A percentile compares a stretch with the other conserved stretches of the same genome.
Conservation (phyloP, 306 rosid species). For the Chamaecrista fasciculata region DNA sequence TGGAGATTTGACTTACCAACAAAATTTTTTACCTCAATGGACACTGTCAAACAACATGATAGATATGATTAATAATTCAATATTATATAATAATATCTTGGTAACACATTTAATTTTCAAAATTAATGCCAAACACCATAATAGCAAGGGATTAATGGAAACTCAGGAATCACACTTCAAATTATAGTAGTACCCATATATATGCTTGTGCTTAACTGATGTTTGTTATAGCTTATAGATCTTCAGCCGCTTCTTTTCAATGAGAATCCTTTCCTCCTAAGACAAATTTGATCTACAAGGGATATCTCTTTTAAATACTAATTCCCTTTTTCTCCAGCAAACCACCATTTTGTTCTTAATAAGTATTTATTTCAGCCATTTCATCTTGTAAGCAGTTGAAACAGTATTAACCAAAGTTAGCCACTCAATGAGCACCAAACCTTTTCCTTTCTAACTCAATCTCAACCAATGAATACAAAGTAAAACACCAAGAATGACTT, state of each 20-base stretch:
- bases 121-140: neutral
- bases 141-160: neutral
- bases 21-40: constrained; percentile 22
- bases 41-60: constrained; percentile 31
- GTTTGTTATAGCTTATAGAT: neutral
- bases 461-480: neutral
- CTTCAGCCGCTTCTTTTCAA: neutral
- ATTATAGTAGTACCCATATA: neutral
- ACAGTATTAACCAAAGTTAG: neutral
- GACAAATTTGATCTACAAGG: neutral
- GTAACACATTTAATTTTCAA: constrained; percentile 6
- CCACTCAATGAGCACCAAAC: neutral
- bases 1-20: constrained; percentile 29
- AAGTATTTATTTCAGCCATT: neutral
- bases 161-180: constrained; percentile 15
- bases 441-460: neutral
- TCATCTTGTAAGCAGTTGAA: neutral
- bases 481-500: neutral
- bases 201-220: neutral
- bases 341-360: neutral
- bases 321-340: neutral
- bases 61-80: constrained; percentile 19
- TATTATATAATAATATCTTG: constrained; percentile 2
- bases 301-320: neutral
- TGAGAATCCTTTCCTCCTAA: neutral